Evolutionary conservation across 208 protist species (phyloP), one percentile per base, ranked within the genome.

Genomic region (Leishmania tarentolae): DNA sequence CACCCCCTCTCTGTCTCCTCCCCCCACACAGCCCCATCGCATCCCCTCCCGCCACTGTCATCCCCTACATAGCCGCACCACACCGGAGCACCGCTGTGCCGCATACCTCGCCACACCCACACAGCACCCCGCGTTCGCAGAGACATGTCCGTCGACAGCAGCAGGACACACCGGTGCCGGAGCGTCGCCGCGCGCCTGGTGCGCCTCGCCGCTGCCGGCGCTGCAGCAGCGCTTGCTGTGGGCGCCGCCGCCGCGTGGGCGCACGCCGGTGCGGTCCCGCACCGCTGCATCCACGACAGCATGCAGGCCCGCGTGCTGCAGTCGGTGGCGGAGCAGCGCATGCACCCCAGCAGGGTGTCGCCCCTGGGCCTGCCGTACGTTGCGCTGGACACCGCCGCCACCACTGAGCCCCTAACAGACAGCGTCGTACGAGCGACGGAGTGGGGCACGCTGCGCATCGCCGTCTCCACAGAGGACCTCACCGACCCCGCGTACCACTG

Each of bases 381-480:
- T 6, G 8, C 78, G 7, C 15, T 17, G 8, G 76, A 8, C 47
- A n/a, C 21, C 52, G 13, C 50, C 21, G 47, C 46, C 44, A n/a
- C 50, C 40, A 61, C 52, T 6, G 37, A 31, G 2, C 19, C 0
- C 76, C 56, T 40, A 42, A 7, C 69, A 37, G 1, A 19, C 46
- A 21, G 19, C 13, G 69, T 76, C 21, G 28, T 37, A 44, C 78
- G 56, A 28, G 17, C 59, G 2, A 2, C 42, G 37, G 11, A 72
- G 35, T 93, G 84, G 84, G 57, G 75, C 74, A 37, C 71, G 8
- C 83, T 95, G 59, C 88, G 88, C 87, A 86, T 93, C 70, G 15
- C 52, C 52, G 68, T 87, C 66, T 91, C 85, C 50, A 50, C 46
- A 35, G 52, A 76, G 28, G 88, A 93, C 46, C 72, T 95, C 72